A percentile compares a stretch with the other conserved stretches of the same genome.
phyloP scores from a whole-genome alignment of 768 basidiomycete species.

The Lentinula aciculospora region DNA sequence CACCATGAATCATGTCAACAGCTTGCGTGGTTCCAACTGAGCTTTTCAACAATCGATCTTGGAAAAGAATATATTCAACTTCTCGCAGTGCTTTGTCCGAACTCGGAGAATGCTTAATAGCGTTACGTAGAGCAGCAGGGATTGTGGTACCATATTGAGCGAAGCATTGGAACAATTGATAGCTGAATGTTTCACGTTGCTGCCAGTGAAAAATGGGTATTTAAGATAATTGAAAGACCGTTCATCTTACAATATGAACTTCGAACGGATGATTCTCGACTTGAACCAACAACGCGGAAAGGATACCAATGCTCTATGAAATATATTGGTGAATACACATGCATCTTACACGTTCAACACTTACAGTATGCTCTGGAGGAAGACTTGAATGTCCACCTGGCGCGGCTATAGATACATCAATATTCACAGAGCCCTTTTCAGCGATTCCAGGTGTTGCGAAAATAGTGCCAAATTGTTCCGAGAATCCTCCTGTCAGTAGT shows the following conservation, averaged over 20 bases:
- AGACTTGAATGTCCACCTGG: constrained; percentile 85
- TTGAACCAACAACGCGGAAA: constrained; percentile 62
- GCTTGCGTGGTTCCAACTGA: constrained; percentile 73
- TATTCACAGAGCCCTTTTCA: constrained; percentile 61
- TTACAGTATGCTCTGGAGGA: constrained; percentile 68
- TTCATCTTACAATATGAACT: constrained; percentile 38
- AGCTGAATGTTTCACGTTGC: constrained; percentile 54
- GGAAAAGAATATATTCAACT: constrained; percentile 42
- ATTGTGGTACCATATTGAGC: constrained; percentile 57
- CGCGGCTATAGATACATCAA: constrained; percentile 56
- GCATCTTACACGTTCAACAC: constrained; percentile 25
- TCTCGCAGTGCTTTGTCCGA: constrained; percentile 46
- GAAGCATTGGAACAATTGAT: constrained; percentile 57
- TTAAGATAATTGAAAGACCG: neutral
- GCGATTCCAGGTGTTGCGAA: constrained; percentile 61
- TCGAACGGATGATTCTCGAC: constrained; percentile 63
- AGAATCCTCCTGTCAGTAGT: constrained; percentile 37
- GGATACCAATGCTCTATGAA: constrained; percentile 73
- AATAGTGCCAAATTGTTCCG: constrained; percentile 42
- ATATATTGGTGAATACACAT: neutral
- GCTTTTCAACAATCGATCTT: constrained; percentile 34
- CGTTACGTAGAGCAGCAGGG: constrained; percentile 36
- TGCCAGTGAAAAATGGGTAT: constrained; percentile 17
- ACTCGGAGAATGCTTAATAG: constrained; percentile 39
- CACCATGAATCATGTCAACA: constrained; percentile 62